Base-by-base conservation (phyloP, 805 yeast species). In the Metschnikowia colocasiae region DNA sequence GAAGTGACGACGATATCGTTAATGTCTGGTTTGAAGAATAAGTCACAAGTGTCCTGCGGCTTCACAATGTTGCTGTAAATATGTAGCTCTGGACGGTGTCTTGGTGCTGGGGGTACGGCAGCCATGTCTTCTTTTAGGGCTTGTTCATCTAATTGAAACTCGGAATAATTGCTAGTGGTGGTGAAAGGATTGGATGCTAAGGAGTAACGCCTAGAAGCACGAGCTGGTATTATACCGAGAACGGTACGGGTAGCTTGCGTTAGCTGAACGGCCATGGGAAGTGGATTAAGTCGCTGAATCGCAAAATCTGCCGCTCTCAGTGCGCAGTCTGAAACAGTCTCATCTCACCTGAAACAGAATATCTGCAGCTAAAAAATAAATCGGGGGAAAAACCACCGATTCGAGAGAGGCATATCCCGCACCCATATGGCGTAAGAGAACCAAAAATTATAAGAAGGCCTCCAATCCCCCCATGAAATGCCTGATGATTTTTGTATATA, bases 31-130 rank as follows among this genome's bases (percentile, higher is more conserved):
- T 54, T 57, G 4, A 65, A 55, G n/a, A 67, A 51, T 13, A 68
- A 46, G 46, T 70, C 75, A n/a, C 67, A 61, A 3, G 65, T 58
- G 36, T 59, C 59, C 23, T 64, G 63, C 0, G 76, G 76, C 34
- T 61, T 59, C 13, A 59, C 51, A 37, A 72, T 66, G 27, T 69
- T 64, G 18, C 34, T 37, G 39, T 40, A 53, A 9, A 53, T 44
- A 12, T 37, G 30, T 10, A 18, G 31, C 9, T 32, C 39, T 51
- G 59, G 39, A 3, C 48, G 50, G 19, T 52, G 43, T 2, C 37
- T 42, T 13, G 71, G 71, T 48, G 52, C 59, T 27, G 56, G 41
- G 1, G 75, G 76, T 5, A 71, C 64, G 3, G 70, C 68, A 2
- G 64, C 65, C n/a, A 47, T 54, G 41, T 64, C 60, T 31, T 68